These are phyloP conservation scores for Cymodocea nodosa DNA, from an alignment of 116 monocot genomes.

Conservation along the genomic window DNA sequence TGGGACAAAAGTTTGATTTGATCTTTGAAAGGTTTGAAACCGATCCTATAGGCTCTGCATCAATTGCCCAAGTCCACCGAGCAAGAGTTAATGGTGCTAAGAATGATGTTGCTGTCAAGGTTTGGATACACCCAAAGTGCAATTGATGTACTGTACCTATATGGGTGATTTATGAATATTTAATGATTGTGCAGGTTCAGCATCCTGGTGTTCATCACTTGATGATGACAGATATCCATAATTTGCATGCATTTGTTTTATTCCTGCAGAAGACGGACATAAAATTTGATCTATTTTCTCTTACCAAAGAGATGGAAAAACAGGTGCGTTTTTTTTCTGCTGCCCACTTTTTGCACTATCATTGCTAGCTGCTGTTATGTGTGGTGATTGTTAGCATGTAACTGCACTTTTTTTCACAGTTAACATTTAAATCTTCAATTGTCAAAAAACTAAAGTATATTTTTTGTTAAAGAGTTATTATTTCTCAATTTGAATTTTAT, in stretches of 20 bases:
- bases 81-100: conserved; percentile 64
- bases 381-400: too few relatives aligned
- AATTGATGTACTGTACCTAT: neutral
- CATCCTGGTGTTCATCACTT: conserved; percentile 81
- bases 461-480: too few relatives aligned
- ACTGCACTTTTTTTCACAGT: too few relatives aligned
- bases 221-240: conserved; percentile 93
- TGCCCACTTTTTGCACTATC: too few relatives aligned
- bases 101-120: conserved; percentile 92
- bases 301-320: conserved; percentile 83
- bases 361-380: too few relatives aligned
- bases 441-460: too few relatives aligned
- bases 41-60: conserved; percentile 91
- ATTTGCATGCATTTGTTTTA: conserved; percentile 78
- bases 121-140: conserved; percentile 1
- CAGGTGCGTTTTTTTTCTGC: conserved; percentile 32
- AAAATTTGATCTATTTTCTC: conserved; percentile 87
- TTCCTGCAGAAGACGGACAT: conserved; percentile 94
- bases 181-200: conserved; percentile 51
- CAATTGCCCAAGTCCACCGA: conserved; percentile 96
- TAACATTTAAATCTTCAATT: too few relatives aligned
- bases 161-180: conserved; percentile 1
- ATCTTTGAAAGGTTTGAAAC: conserved; percentile 78
- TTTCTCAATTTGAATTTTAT: too few relatives aligned
- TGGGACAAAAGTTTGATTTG: conserved; percentile 47